A percentile compares a stretch with the other conserved stretches of the same genome.
phyloP scores from a whole-genome alignment of 768 basidiomycete species.

The Leccinum fibrillosum region DNA sequence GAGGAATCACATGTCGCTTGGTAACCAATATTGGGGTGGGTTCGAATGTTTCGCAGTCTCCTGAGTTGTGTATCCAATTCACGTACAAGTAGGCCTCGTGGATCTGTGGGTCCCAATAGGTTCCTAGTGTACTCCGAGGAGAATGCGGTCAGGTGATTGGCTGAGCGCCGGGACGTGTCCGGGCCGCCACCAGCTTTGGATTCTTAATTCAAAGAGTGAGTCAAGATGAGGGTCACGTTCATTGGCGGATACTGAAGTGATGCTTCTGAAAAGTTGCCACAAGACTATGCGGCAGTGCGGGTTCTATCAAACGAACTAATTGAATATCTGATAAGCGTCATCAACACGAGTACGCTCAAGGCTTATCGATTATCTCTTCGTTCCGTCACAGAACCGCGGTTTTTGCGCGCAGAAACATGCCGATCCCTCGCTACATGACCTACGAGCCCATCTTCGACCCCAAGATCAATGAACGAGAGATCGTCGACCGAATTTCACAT shows the following conservation, averaged over 20 bases:
- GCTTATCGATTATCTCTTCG: not conserved
- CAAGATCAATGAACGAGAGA: not conserved
- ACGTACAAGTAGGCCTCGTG: not conserved
- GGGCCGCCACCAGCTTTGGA: not conserved
- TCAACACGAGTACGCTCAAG: not conserved
- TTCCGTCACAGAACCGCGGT: not conserved
- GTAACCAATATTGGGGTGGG: not conserved
- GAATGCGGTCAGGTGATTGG: not conserved
- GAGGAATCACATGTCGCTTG: not conserved
- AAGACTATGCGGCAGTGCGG: not conserved
- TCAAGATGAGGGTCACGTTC: not conserved
- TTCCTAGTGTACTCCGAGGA: constrained; percentile 6
- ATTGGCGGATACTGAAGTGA: not conserved
- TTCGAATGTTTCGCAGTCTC: not conserved
- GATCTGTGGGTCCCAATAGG: not conserved
- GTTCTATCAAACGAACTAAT: not conserved
- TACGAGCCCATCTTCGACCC: not conserved
- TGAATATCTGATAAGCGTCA: not conserved
- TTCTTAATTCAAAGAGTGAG: not conserved
- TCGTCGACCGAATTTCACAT: constrained; percentile 8
- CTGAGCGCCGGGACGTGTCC: not conserved
- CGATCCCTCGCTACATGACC: not conserved
- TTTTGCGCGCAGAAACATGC: not conserved
- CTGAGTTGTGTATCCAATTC: not conserved
- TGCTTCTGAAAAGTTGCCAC: not conserved